Percentiles rank a stretch among this genome's conserved stretches.
Conservation (phyloP, 768 basidiomycete species). For the Xerocomellus amylosporus region DNA sequence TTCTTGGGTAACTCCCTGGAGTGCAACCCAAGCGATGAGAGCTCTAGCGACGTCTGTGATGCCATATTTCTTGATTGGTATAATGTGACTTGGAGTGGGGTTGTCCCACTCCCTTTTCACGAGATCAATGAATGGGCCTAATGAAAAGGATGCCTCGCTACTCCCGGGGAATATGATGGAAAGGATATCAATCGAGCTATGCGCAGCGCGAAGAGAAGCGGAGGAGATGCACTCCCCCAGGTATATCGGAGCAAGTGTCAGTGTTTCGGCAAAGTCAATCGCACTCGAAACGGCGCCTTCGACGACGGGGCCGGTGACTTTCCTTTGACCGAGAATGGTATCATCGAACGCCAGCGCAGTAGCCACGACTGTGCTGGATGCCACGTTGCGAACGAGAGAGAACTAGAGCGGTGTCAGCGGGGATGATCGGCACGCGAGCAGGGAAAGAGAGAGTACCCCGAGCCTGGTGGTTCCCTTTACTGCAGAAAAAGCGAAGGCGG, state of each 20-base stretch:
- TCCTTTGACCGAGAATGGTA: slow-evolving; percentile 60
- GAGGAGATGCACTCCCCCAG: slow-evolving; percentile 75
- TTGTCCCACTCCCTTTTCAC: slow-evolving; percentile 77
- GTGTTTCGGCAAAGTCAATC: slow-evolving; percentile 63
- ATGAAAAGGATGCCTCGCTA: slow-evolving; percentile 77
- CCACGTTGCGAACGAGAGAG: slow-evolving; percentile 59
- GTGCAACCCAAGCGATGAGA: slow-evolving; percentile 73
- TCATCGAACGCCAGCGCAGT: slow-evolving; percentile 62
- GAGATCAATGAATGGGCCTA: slow-evolving; percentile 74
- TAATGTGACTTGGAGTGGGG: slow-evolving; percentile 46
- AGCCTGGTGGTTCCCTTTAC: slow-evolving; percentile 67
- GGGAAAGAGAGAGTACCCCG: slow-evolving; percentile 48
- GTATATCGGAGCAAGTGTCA: slow-evolving; percentile 72
- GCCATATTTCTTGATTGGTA: slow-evolving; percentile 60
- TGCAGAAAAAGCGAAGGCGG: slow-evolving; percentile 63
- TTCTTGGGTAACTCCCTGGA: slow-evolving; percentile 79
- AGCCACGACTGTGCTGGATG: slow-evolving; percentile 54
- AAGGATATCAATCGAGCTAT: slow-evolving; percentile 72
- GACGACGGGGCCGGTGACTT: slow-evolving; percentile 56
- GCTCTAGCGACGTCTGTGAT: slow-evolving; percentile 66
- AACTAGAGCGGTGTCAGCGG: slow-evolving; percentile 48
- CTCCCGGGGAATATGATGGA: slow-evolving; percentile 70
- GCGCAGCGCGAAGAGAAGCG: slow-evolving; percentile 69
- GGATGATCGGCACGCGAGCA: slow-evolving; percentile 1
- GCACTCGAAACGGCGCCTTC: slow-evolving; percentile 58